phyloP scores from a whole-genome alignment of 805 yeast genomes.

The Lachancea fermentati region DNA sequence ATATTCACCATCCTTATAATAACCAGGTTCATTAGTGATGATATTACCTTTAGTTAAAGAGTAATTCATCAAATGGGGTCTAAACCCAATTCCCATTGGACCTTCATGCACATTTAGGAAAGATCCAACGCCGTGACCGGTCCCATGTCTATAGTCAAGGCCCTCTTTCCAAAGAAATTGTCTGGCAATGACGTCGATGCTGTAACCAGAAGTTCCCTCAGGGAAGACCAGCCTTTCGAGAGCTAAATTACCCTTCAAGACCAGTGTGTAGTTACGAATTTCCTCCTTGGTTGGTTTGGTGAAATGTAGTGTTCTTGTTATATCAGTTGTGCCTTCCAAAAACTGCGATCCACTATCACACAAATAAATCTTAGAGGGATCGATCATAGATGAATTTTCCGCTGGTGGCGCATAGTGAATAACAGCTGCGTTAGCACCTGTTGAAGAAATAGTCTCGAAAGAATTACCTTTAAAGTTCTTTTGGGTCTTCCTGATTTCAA shows the following conservation, averaged over 20 bases:
- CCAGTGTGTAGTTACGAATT: slow-evolving; percentile 68
- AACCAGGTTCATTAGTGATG: slow-evolving; percentile 92
- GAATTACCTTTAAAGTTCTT: slow-evolving; percentile 62
- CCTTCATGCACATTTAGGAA: slow-evolving; percentile 92
- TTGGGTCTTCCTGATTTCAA: slow-evolving; percentile 46
- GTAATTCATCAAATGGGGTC: slow-evolving; percentile 42
- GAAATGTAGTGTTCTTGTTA: slow-evolving; percentile 82
- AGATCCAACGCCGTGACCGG: slow-evolving; percentile 97
- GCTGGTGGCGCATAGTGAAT: slow-evolving; percentile 70
- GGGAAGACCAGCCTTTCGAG: slow-evolving; percentile 79
- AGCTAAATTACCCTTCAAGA: slow-evolving; percentile 86
- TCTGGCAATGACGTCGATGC: slow-evolving; percentile 78
- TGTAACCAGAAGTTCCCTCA: slow-evolving; percentile 64
- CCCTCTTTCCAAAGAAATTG: slow-evolving; percentile 79
- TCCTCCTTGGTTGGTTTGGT: slow-evolving; percentile 50
- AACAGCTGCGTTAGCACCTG: slow-evolving; percentile 71
- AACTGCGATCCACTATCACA: slow-evolving; percentile 92
- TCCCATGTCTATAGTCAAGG: slow-evolving; percentile 85
- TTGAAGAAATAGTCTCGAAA: slow-evolving; percentile 69
- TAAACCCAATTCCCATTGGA: slow-evolving; percentile 74
- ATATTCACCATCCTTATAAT: slow-evolving; percentile 79
- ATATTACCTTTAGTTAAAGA: slow-evolving; percentile 65
- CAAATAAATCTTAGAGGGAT: slow-evolving; percentile 63
- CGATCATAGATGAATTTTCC: slow-evolving; percentile 53
- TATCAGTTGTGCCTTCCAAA: slow-evolving; percentile 92